Base-by-base conservation (phyloP, 2,329 filamentous ascomycete species). In the Xylariomycetidae sp. region DNA sequence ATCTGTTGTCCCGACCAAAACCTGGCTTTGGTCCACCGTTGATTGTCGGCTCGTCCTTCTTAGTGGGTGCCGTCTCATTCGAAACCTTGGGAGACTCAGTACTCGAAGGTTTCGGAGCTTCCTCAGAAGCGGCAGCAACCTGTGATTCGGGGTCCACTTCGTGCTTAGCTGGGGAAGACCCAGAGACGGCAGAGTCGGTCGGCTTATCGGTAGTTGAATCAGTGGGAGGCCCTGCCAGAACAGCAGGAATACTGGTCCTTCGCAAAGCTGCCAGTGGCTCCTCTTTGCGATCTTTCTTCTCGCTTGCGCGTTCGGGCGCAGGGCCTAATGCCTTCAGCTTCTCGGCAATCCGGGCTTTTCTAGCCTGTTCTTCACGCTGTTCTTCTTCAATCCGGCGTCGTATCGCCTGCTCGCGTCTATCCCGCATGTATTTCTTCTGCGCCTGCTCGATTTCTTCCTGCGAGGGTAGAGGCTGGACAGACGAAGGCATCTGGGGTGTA, bases 361-460 rank as follows among this genome's bases (percentile, higher is more conserved):
- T 74, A 13, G 75, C 84, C n/a, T 77, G 80, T 50, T 86, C 82
- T 49, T 85, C 80, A n/a, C 68, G 72, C 14, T 73, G 79, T 47
- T 82, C 79, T 54, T 87, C 74, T 37, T 84, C 81, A 39, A 76
- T 63, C 29, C 76, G 68, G 37, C 81, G 71, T 50, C 82, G 79
- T 50, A 80, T 78, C 14, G 82, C 82, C 32, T 77, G 63, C 48
- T 88, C 82, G 6, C 79, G 70, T 24, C 76, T 75, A 48, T 85
- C 79, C 23, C 72, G 72, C 82, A 89, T 88, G 15, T 85, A 72
- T 60, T 70, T 84, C 70, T 66, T 83, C 61, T 75, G 82, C 50
- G 64, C 73, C 56, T 68, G 74, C 56, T 68, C 78, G 43, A 70
- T 70, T 37, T 83, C 78, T 24, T n/a, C n/a, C n/a, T n/a, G n/a